These are phyloP conservation scores for Aspergillus nidulans DNA, from an alignment of 495 filamentous ascomycete species.

Conservation along the genomic window DNA sequence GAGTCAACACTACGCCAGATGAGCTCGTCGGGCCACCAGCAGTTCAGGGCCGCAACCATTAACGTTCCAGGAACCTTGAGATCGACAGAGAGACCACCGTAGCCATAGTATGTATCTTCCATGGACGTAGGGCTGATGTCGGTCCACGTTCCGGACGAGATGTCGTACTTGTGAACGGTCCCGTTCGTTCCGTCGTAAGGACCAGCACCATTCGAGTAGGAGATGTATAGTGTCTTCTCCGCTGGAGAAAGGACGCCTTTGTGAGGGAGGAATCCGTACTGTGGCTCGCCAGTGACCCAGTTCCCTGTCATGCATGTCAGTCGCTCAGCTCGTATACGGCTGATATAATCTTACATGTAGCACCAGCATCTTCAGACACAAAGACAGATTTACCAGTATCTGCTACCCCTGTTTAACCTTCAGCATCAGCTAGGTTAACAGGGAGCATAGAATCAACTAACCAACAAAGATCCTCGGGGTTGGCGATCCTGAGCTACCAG, in stretches of 20 bases:
- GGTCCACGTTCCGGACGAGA: conserved; percentile 11
- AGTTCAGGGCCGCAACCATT: conserved; percentile 15
- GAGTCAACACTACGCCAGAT: conserved; percentile 12
- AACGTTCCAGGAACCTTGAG: conserved; percentile 12
- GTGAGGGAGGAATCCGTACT: conserved; percentile 16
- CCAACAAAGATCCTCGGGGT: conserved; percentile 16
- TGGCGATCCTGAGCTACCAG: conserved; percentile 3
- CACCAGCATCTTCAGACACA: conserved; percentile 14
- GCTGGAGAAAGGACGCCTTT: conserved; percentile 13
- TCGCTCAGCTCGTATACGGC: too few relatives aligned
- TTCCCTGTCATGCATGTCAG: conserved; percentile 5
- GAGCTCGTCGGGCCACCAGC: conserved; percentile 16
- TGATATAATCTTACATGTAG: conserved; percentile 8
- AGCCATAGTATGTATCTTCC: conserved; percentile 15
- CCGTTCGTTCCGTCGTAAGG: conserved; percentile 17
- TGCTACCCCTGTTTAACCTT: conserved; percentile 3
- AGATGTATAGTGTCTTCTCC: conserved; percentile 11
- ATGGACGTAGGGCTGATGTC: conserved; percentile 16
- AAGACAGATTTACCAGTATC: conserved; percentile 13
- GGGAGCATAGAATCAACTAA: neutral
- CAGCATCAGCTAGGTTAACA: neutral
- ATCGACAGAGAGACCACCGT: conserved; percentile 13
- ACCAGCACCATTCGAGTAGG: conserved; percentile 11
- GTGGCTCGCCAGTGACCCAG: conserved; percentile 14
- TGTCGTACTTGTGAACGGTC: conserved; percentile 16